Conservation (phyloP, 2,329 filamentous ascomycete genomes). For the Cladophialophora chaetospira region DNA sequence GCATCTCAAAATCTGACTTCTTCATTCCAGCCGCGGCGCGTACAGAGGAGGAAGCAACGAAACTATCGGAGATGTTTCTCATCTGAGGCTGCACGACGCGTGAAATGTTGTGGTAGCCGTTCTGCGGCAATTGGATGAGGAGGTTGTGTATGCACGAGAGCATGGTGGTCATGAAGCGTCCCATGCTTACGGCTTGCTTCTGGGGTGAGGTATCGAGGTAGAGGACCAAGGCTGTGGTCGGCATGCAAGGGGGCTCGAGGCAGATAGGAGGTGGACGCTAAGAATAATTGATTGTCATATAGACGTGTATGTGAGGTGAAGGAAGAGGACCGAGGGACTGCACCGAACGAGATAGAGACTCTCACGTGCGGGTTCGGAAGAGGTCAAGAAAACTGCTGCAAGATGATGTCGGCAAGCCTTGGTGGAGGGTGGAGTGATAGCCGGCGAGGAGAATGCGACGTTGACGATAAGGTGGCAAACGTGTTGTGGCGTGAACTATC, state of each 20-base stretch:
- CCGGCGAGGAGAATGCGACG: not conserved
- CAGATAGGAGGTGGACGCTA: not conserved
- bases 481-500: not conserved
- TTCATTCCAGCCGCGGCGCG: conserved; percentile 1
- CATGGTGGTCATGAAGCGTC: conserved; percentile 27
- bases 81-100: conserved; percentile 33
- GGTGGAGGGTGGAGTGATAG: not conserved
- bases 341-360: not conserved
- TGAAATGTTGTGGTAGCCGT: conserved; percentile 34
- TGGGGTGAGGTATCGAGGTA: not conserved
- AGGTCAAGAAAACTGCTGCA: not conserved
- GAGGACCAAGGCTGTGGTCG: not conserved
- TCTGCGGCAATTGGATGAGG: conserved; percentile 30
- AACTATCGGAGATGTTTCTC: conserved; percentile 29
- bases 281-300: too few relatives aligned
- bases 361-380: not conserved
- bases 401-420: not conserved
- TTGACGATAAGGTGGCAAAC: not conserved
- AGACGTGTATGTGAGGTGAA: too few relatives aligned
- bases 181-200: conserved; percentile 22
- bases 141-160: conserved; percentile 31
- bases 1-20: conserved; percentile 18
- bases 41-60: conserved; percentile 14
- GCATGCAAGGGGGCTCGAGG: not conserved
- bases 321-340: too few relatives aligned